A percentile compares a stretch with the other conserved stretches of the same genome.
Evolutionary conservation across 1,284 basidiomycete species (phyloP).

Genomic region (Pseudozyma sp.): DNA sequence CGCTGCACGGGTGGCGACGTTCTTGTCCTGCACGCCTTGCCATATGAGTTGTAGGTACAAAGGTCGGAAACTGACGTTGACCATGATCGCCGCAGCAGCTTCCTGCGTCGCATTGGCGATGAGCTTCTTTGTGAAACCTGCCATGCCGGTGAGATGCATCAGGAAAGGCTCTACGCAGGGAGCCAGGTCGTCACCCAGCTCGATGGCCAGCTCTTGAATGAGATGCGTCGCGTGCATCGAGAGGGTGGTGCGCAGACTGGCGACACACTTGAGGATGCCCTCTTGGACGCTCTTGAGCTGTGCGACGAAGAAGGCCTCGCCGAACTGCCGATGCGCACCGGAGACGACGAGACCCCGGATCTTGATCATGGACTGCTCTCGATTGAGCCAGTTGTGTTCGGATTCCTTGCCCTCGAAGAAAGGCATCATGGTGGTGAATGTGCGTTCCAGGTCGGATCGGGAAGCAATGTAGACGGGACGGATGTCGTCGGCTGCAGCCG

Average conservation of each 20-base stretch:
- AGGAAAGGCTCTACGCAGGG: conserved; percentile 73
- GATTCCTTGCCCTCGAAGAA: conserved; percentile 94
- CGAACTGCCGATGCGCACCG: conserved; percentile 79
- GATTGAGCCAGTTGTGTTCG: conserved; percentile 91
- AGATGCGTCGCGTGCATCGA: conserved; percentile 82
- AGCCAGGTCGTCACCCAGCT: conserved; percentile 74
- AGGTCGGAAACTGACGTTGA: conserved; percentile 76
- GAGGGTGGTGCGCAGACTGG: conserved; percentile 91
- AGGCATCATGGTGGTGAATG: conserved; percentile 82
- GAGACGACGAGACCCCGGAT: conserved; percentile 93
- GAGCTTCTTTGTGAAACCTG: conserved; percentile 94
- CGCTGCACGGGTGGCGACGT: conserved; percentile 80
- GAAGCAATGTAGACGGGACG: conserved; percentile 79
- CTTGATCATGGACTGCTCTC: conserved; percentile 82
- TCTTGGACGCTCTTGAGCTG: conserved; percentile 83
- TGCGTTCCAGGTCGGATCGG: conserved; percentile 82
- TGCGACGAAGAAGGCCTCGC: conserved; percentile 77
- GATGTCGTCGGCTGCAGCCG: conserved; percentile 50
- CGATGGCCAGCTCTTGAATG: conserved; percentile 78
- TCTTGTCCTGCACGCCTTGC: conserved; percentile 84
- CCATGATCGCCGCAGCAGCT: conserved; percentile 78
- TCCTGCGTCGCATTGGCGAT: conserved; percentile 86
- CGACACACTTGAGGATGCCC: conserved; percentile 86
- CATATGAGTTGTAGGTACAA: conserved; percentile 82
- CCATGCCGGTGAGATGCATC: conserved; percentile 83